Conservation (phyloP, 371 early-diverging fungal genomes). For the Rhizopus stolonifer region DNA sequence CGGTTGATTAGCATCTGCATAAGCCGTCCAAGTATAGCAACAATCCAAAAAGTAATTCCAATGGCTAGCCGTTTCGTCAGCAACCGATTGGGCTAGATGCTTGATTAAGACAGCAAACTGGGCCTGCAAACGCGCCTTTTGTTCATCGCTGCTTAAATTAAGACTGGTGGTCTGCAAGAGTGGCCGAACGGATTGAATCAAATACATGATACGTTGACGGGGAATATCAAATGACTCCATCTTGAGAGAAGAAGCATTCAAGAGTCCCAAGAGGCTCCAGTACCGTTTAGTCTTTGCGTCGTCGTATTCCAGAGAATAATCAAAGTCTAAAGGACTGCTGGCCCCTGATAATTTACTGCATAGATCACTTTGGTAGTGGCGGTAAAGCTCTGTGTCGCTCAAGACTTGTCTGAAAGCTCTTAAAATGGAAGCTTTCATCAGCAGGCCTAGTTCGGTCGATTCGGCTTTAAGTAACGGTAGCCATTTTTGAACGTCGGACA, state of each 20-base stretch:
- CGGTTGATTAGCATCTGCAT: slow-evolving; percentile 23
- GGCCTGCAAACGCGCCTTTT: slow-evolving; percentile 30
- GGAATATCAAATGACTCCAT: slow-evolving; percentile 41
- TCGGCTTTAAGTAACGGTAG: slow-evolving; percentile 33
- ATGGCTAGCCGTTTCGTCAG: slow-evolving; percentile 53
- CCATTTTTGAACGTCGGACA: slow-evolving; percentile 26
- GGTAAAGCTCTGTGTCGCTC: slow-evolving; percentile 17
- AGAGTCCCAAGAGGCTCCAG: slow-evolving; percentile 30
- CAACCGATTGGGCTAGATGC: slow-evolving; percentile 42
- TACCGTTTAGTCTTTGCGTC: slow-evolving; percentile 20
- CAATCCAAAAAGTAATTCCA: slow-evolving; percentile 57
- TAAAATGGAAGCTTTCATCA: slow-evolving; percentile 33
- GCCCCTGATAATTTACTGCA: slow-evolving; percentile 37
- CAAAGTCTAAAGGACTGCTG: slow-evolving; percentile 23
- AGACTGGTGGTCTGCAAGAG: slow-evolving; percentile 31
- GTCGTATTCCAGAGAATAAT: slow-evolving; percentile 8
- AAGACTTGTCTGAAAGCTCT: slow-evolving; percentile 29
- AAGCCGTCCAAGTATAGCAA: slow-evolving; percentile 40
- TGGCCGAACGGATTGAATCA: slow-evolving; percentile 46
- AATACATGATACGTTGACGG: slow-evolving; percentile 45
- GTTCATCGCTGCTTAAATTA: slow-evolving; percentile 12
- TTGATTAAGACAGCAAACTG: slow-evolving; percentile 42
- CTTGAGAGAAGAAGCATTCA: slow-evolving; percentile 40
- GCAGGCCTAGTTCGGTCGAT: slow-evolving; percentile 20
- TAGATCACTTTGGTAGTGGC: slow-evolving; percentile 42